Evolutionary conservation across 1,284 basidiomycete genomes (phyloP), one percentile per base, ranked within the genome.

Genomic region (Puccinia novopanici): DNA sequence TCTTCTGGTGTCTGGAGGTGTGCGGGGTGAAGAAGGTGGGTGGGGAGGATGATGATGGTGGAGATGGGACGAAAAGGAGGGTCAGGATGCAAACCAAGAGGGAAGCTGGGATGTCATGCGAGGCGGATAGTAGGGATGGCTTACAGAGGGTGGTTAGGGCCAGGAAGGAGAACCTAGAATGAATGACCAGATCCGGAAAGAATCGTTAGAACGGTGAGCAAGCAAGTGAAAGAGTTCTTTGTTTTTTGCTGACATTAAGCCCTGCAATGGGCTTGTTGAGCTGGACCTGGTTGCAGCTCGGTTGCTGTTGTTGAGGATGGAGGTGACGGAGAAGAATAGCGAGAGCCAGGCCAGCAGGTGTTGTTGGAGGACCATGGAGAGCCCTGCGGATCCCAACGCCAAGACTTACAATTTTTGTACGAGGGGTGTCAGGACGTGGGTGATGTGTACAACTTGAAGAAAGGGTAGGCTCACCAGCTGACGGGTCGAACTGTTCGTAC

Each of bases 401-500:
- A 74, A 24, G 2, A 74, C 72, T 74, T 3, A 24, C 30, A 59
- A 34, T 59, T 24, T 34, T 27, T 17, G 30, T 34, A 30, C 27
- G 30, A 34, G 6, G 45, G 3, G 15, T 3, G 24, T 67, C 3
- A 22, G 27, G 40, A 12, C n/a, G 30, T 65, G 30, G 19, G 40
- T 40, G 8, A 42, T 65, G n/a, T 65, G 61, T 12, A 37, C 15
- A 17, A 40, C 61, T 40, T n/a, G n/a, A n/a, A 65, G 40, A 67
- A 52, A 4, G n/a, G 24, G 22, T 13, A 42, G 24, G 9, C n/a
- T n/a, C 3, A 57, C 71, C 71, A 27, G 72, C 17, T 42, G 54
- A 74, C 17, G 42, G 55, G 19, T 74, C 72, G 45, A 74, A 74
- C 19, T 74, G 55, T 74, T 74, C 72, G n/a, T 74, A 61, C 40